These are phyloP conservation scores for Chrysanthemum seticuspe DNA, from an alignment of 129 eudicot species.

Conservation along the genomic window DNA sequence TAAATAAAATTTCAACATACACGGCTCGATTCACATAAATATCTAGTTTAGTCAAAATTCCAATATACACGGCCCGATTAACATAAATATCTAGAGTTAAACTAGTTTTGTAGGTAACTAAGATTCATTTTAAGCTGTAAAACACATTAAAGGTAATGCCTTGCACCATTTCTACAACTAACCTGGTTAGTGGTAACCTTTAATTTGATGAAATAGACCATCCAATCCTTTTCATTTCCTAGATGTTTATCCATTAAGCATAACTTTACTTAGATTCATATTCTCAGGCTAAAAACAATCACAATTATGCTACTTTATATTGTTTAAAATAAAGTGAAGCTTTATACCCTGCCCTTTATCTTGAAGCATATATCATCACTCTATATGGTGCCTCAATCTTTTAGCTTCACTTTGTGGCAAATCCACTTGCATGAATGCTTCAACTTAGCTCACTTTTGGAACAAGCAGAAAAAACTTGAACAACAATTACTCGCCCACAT, in stretches of 20 bases:
- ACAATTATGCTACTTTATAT: neutral
- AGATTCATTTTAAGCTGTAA: neutral
- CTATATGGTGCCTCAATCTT: conserved; percentile 16
- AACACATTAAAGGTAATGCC: neutral
- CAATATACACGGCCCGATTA: neutral
- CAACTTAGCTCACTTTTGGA: neutral
- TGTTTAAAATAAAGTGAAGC: neutral
- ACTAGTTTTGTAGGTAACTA: neutral
- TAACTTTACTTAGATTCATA: neutral
- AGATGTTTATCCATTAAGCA: neutral
- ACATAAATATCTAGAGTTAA: neutral
- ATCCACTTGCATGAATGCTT: conserved; percentile 5
- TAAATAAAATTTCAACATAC: neutral
- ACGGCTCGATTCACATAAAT: neutral
- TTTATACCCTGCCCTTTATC: conserved; percentile 14
- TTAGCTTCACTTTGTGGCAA: conserved; percentile 11
- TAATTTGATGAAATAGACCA: neutral
- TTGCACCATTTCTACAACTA: neutral
- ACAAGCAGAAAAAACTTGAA: neutral
- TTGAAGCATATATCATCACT: conserved; percentile 2
- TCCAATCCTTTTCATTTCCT: neutral
- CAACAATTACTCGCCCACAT: no score
- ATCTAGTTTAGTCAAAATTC: neutral
- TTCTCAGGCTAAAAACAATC: neutral
- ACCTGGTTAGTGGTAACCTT: neutral